phyloP scores from a whole-genome alignment of 2,329 filamentous ascomycete genomes.

The Ambrosiella beaveri region DNA sequence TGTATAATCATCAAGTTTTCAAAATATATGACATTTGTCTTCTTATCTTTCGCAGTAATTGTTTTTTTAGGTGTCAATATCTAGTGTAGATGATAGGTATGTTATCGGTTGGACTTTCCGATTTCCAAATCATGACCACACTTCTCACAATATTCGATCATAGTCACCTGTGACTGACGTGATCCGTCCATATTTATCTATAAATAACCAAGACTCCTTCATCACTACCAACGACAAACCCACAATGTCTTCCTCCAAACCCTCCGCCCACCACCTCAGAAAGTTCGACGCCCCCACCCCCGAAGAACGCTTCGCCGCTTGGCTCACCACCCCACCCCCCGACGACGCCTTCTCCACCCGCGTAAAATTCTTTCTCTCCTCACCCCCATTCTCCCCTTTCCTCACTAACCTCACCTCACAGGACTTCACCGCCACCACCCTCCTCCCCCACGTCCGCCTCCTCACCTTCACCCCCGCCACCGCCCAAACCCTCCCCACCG shows the following conservation, averaged over 20 bases:
- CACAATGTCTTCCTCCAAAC: not conserved
- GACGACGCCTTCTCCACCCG: not conserved
- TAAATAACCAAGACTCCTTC: not conserved
- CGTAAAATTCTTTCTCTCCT: not conserved
- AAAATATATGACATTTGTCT: too few species aligned
- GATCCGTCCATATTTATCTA: too few species aligned
- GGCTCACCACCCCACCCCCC: not conserved
- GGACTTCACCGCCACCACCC: conserved; percentile 29
- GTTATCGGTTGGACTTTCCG: too few species aligned
- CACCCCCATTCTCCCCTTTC: not conserved
- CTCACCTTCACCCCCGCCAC: conserved; percentile 20
- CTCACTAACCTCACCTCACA: conserved; percentile 15
- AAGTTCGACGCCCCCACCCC: not conserved
- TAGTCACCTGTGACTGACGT: too few species aligned
- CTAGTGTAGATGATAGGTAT: too few species aligned
- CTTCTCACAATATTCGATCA: too few species aligned
- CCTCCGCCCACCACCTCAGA: not conserved
- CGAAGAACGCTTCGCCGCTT: conserved; percentile 8
- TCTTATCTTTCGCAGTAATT: too few species aligned
- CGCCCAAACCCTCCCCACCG: conserved; percentile 19
- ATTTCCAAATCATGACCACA: too few species aligned
- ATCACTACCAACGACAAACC: not conserved
- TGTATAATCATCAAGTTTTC: too few species aligned
- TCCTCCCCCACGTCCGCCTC: conserved; percentile 27
- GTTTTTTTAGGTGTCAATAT: too few species aligned